phyloP scores from a whole-genome alignment of 352 stramenopile species.

The Phytophthora crassamura region DNA sequence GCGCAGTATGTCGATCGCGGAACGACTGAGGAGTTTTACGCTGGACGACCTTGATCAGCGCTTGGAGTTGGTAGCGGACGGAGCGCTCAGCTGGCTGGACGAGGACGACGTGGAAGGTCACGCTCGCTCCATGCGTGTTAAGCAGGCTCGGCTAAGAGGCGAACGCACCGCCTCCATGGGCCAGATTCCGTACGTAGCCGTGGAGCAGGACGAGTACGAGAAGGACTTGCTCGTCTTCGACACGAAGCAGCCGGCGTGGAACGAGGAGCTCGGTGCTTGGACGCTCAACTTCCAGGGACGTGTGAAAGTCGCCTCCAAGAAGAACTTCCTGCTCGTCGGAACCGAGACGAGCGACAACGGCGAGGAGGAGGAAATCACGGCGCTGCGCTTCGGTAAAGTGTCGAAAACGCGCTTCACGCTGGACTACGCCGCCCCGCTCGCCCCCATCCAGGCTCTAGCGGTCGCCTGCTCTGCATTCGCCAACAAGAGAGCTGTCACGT shows the following conservation, averaged over 20 bases:
- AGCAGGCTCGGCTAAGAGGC: slow-evolving; percentile 33
- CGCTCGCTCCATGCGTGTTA: slow-evolving; percentile 47
- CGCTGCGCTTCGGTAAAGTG: slow-evolving; percentile 87
- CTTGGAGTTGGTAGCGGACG: slow-evolving; percentile 42
- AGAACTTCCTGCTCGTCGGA: slow-evolving; percentile 88
- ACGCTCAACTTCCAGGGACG: slow-evolving; percentile 91
- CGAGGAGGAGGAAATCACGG: slow-evolving; percentile 56
- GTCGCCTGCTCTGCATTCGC: slow-evolving; percentile 86
- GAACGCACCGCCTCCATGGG: slow-evolving; percentile 39
- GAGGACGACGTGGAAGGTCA: slow-evolving; percentile 56
- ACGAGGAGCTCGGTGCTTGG: slow-evolving; percentile 82
- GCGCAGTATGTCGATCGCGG: slow-evolving; percentile 53
- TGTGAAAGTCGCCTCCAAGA: slow-evolving; percentile 92
- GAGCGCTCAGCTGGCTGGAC: slow-evolving; percentile 52
- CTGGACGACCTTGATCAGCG: slow-evolving; percentile 60
- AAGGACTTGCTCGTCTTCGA: slow-evolving; percentile 84
- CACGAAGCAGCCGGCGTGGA: slow-evolving; percentile 88
- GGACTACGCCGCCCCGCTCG: slow-evolving; percentile 78
- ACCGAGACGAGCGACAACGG: slow-evolving; percentile 64
- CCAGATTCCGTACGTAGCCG: slow-evolving; percentile 57
- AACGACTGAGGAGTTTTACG: slow-evolving; percentile 63
- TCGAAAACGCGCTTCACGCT: slow-evolving; percentile 82
- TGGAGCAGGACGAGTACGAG: slow-evolving; percentile 79
- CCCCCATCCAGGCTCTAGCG: slow-evolving; percentile 80
- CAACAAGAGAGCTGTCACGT: slow-evolving; percentile 89